phyloP scores from a whole-genome alignment of 345 rosid genomes.

The rapeseed (Brassica napus) region Da-Ae NC_063452.1:50477501-50478000 shows the following conservation, averaged over 20 bases:
- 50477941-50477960: slow-evolving; percentile 21
- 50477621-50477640: not conserved
- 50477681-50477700: not conserved
- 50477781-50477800: not conserved
- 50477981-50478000: slow-evolving; percentile 22
- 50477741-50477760: not conserved
- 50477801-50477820: not conserved
- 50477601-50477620: not conserved
- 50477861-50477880: slow-evolving; percentile 1
- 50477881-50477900: not conserved
- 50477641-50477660: slow-evolving; percentile 12
- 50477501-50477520: slow-evolving; percentile 1
- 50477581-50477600: slow-evolving; percentile 29
- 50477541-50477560: slow-evolving; percentile 33
- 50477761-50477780: not conserved
- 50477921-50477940: slow-evolving; percentile 22
- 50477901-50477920: not conserved
- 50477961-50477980: slow-evolving; percentile 4
- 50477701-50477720: not conserved
- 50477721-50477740: not conserved
- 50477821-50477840: not conserved
- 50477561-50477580: slow-evolving; percentile 30
- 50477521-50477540: not conserved
- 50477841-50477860: not conserved
- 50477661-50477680: not conserved